A percentile compares a stretch with the other conserved stretches of the same genome.
Conservation (phyloP, 257 asterid species). For the Handroanthus guayacan region DNA sequence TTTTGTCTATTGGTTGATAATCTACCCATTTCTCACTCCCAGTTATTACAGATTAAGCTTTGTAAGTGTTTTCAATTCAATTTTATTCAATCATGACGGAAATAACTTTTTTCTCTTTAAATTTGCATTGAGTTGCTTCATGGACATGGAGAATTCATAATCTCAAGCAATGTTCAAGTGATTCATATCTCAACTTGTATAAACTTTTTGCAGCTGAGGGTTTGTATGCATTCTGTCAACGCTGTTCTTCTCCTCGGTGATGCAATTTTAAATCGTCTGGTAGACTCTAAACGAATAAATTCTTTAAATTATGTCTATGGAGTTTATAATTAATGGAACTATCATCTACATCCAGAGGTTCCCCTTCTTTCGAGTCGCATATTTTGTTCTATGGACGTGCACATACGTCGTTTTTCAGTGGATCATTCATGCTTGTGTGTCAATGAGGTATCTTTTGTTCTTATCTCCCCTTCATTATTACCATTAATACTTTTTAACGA, state of each 20-base stretch:
- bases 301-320: not conserved
- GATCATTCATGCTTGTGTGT: constrained; percentile 74
- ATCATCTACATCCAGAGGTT: constrained; percentile 63
- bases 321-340: constrained; percentile 28
- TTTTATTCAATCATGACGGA: not conserved
- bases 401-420: constrained; percentile 80
- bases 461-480: not conserved
- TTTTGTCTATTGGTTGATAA: constrained; percentile 64
- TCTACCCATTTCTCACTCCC: constrained; percentile 62
- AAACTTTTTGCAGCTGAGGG: constrained; percentile 55
- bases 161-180: not conserved
- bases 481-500: constrained; percentile 2
- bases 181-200: not conserved
- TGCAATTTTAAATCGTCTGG: constrained; percentile 65
- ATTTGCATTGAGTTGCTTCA: not conserved
- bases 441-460: constrained; percentile 50
- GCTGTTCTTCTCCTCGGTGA: constrained; percentile 77
- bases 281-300: constrained; percentile 31
- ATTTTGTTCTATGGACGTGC: constrained; percentile 75
- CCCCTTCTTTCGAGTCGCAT: constrained; percentile 88
- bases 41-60: constrained; percentile 47
- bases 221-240: constrained; percentile 76
- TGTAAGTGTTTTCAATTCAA: constrained; percentile 55
- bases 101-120: not conserved
- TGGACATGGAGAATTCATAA: not conserved